These are phyloP conservation scores for Cicer yamashitae DNA, from an alignment of 306 rosid species.

Conservation along the genomic window DNA sequence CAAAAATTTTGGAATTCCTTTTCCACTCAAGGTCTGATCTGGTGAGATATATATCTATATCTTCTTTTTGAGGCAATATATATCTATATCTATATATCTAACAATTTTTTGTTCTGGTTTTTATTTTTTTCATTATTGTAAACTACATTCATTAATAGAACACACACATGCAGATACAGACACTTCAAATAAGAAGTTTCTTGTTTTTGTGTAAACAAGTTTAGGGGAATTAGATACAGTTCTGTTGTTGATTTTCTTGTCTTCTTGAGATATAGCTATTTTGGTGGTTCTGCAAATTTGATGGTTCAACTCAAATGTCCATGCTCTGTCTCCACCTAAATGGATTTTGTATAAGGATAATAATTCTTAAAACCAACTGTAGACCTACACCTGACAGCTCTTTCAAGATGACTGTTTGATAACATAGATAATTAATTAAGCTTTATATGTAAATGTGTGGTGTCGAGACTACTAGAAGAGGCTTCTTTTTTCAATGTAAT, in stretches of 20 bases:
- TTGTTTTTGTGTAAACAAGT: not conserved
- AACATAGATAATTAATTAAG: slow-evolving; percentile 23
- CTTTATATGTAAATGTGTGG: slow-evolving; percentile 8
- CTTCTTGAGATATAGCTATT: slow-evolving; percentile 4
- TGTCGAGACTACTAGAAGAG: slow-evolving; percentile 21
- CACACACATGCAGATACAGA: not conserved
- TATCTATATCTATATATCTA: slow-evolving; percentile 28
- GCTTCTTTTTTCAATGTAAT: slow-evolving; percentile 35
- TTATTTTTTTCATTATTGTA: slow-evolving; percentile 25
- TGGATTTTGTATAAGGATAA: slow-evolving; percentile 4
- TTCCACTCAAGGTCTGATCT: slow-evolving; percentile 96
- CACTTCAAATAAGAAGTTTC: slow-evolving; percentile 21
- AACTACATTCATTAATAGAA: slow-evolving; percentile 9
- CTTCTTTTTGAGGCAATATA: no score
- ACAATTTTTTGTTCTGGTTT: slow-evolving; percentile 18
- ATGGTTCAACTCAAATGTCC: slow-evolving; percentile 7
- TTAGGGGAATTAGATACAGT: slow-evolving; percentile 7
- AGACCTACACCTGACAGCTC: slow-evolving; percentile 8
- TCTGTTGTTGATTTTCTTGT: not conserved
- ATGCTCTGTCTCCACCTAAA: slow-evolving; percentile 25
- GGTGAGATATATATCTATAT: slow-evolving; percentile 59
- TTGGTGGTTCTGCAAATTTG: slow-evolving; percentile 29
- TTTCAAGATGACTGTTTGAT: slow-evolving; percentile 28
- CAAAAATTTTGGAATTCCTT: slow-evolving; percentile 81
- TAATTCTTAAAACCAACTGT: slow-evolving; percentile 10